These are phyloP conservation scores for Botrytis deweyae DNA, from an alignment of 2,329 filamentous ascomycete species.

Conservation along the genomic window DNA sequence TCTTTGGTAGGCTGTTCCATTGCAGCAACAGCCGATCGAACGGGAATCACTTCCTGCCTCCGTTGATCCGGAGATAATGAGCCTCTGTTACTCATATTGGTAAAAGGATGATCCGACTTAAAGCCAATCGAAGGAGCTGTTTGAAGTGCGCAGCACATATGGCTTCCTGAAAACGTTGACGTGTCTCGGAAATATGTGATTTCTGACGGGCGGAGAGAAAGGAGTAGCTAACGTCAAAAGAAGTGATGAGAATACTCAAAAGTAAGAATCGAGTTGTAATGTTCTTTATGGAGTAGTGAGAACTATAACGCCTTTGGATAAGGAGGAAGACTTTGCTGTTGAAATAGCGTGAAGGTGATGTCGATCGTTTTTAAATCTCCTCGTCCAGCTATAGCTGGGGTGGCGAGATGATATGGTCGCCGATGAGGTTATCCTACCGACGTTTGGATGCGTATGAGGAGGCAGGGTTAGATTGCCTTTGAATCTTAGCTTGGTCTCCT, in stretches of 20 bases:
- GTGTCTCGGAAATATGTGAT: not conserved
- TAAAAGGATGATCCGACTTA: slow-evolving; percentile 35
- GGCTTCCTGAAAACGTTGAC: not conserved
- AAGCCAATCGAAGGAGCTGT: slow-evolving; percentile 32
- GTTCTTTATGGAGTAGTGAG: not conserved
- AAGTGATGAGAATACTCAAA: not conserved
- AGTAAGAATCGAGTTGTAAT: not conserved
- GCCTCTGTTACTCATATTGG: slow-evolving; percentile 31
- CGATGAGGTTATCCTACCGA: slow-evolving; percentile 8
- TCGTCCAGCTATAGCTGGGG: not conserved
- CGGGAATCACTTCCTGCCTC: slow-evolving; percentile 29
- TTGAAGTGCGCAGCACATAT: slow-evolving; percentile 35
- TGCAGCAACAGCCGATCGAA: slow-evolving; percentile 28
- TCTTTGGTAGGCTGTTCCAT: slow-evolving; percentile 31
- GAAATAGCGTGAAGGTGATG: not conserved
- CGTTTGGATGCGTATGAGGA: not conserved
- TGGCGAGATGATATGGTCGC: slow-evolving; percentile 1
- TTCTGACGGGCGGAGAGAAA: not conserved
- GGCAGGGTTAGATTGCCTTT: slow-evolving; percentile 3
- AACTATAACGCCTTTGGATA: not conserved
- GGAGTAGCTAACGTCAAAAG: not conserved
- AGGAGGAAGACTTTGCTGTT: not conserved
- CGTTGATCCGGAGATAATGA: slow-evolving; percentile 27
- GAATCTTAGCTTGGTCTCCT: slow-evolving; percentile 14
- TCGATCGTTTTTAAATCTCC: not conserved